Evolutionary conservation across 225 moss, liverwort and hornwort genomes (phyloP).

Genomic region (Marchantia paleacea): DNA sequence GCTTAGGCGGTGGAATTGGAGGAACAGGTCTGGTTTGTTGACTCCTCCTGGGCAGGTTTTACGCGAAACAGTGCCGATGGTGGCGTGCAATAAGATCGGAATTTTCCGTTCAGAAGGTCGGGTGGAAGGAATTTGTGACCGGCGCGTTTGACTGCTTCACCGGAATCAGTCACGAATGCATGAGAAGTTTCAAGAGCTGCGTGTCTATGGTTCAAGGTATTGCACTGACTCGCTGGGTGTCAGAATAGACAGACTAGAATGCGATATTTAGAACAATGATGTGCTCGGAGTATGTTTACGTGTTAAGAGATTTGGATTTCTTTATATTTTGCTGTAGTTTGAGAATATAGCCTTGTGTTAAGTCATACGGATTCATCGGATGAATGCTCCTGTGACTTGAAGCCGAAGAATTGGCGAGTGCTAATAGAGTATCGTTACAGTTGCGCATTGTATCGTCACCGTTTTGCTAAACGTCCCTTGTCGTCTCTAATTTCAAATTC

Average conservation of each 20-base stretch:
- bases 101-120: background rate
- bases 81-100: background rate
- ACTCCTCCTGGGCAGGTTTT: constrained; percentile 3
- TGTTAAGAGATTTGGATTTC: background rate
- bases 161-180: background rate
- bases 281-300: background rate
- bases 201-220: background rate
- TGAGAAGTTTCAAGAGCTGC: background rate
- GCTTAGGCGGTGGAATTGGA: background rate
- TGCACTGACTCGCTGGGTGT: background rate
- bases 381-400: too few relatives aligned
- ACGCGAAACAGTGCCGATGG: background rate
- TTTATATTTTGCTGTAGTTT: background rate
- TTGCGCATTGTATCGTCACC: too few relatives aligned
- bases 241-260: background rate
- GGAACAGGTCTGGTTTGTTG: background rate
- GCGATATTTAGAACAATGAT: background rate
- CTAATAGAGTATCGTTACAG: too few relatives aligned
- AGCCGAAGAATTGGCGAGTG: too few relatives aligned
- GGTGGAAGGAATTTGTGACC: background rate
- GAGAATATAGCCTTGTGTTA: background rate
- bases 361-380: background rate
- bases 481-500: too few relatives aligned
- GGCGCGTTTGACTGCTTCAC: background rate
- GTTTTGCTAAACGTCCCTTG: too few relatives aligned